Conservation (phyloP, 1,139 yeast species). For the Suhomyces taliae region DNA sequence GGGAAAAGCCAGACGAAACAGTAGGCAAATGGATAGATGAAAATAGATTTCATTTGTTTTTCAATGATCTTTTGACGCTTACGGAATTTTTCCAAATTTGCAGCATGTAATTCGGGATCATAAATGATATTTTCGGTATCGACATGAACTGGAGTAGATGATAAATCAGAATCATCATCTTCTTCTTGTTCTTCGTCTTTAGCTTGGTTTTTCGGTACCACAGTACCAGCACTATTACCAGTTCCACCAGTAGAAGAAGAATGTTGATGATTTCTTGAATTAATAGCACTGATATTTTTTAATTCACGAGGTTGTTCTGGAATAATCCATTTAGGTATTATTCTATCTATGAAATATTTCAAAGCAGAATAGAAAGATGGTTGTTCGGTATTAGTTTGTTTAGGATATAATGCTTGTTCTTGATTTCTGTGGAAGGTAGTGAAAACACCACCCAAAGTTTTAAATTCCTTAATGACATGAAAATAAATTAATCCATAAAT, state of each 20-base stretch:
- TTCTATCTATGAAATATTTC: conserved; percentile 28
- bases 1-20: conserved; percentile 81
- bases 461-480: conserved; percentile 66
- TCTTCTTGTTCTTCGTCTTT: conserved; percentile 9
- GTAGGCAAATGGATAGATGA: conserved; percentile 83
- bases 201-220: not conserved
- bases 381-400: conserved; percentile 17
- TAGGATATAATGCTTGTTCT: conserved; percentile 9
- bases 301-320: conserved; percentile 21
- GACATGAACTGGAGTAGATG: conserved; percentile 14
- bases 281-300: not conserved
- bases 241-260: conserved; percentile 4
- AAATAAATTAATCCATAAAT: conserved; percentile 73
- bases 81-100: conserved; percentile 59
- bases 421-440: conserved; percentile 27
- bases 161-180: conserved; percentile 6
- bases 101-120: conserved; percentile 52
- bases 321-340: conserved; percentile 32
- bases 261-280: not conserved
- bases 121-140: conserved; percentile 20
- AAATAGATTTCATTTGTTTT: conserved; percentile 76
- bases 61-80: conserved; percentile 64
- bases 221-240: not conserved
- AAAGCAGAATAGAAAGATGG: conserved; percentile 42
- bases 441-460: conserved; percentile 49